phyloP scores from a whole-genome alignment of 2,329 filamentous ascomycete species.

The Trichophyton simii region DNA sequence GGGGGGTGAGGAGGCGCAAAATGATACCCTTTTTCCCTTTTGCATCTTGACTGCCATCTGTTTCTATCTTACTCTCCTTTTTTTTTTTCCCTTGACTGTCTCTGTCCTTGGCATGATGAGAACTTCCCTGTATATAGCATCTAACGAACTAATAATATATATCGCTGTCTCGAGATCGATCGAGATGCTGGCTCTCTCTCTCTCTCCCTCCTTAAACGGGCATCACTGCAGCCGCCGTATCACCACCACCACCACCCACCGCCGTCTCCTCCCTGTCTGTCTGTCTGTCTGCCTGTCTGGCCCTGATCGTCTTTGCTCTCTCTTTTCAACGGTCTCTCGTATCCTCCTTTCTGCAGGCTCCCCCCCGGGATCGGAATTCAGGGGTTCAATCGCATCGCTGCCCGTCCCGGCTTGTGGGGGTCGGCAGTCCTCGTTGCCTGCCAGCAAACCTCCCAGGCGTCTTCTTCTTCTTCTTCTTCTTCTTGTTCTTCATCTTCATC shows the following conservation, averaged over 20 bases:
- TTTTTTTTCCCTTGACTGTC: too few species aligned
- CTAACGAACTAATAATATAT: not conserved
- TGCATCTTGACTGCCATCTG: not conserved
- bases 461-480: not conserved
- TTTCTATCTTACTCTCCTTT: not conserved
- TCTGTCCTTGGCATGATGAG: not conserved
- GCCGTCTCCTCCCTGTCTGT: too few species aligned
- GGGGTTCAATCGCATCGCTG: not conserved
- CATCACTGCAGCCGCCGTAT: not conserved
- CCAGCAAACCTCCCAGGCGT: not conserved
- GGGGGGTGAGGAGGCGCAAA: not conserved
- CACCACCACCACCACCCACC: not conserved
- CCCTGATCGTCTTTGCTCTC: too few species aligned
- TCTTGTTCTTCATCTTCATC: not conserved
- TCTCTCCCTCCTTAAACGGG: not conserved
- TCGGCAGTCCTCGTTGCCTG: not conserved
- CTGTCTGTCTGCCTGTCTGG: not conserved
- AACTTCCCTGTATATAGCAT: not conserved
- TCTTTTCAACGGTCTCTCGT: not conserved
- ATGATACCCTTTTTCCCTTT: not conserved
- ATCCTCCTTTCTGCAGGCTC: not conserved
- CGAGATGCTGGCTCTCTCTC: not conserved
- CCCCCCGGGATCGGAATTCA: not conserved
- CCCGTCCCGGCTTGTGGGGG: not conserved
- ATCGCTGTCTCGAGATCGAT: not conserved